Evolutionary conservation across 2,329 filamentous ascomycete species (phyloP).

Genomic region (Coleophoma crateriformis): DNA sequence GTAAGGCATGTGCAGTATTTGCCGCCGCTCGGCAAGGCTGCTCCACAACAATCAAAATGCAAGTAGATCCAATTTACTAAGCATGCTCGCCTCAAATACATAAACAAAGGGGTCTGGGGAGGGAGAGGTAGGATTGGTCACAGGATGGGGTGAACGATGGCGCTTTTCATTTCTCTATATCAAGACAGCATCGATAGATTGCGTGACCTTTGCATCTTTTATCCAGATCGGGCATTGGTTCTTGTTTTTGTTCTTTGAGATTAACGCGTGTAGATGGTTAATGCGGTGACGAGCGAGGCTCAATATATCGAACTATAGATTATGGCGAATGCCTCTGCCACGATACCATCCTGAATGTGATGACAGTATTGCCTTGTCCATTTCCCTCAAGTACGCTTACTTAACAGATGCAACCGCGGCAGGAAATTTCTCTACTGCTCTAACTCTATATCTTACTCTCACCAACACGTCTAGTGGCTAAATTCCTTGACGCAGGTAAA

Average conservation of each 20-base stretch:
- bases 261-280: background rate
- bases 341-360: no score
- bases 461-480: conserved; percentile 15
- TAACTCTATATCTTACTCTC: conserved; percentile 10
- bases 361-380: no score
- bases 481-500: conserved; percentile 58
- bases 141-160: background rate
- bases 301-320: no score
- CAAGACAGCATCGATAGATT: background rate
- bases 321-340: no score
- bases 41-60: no score
- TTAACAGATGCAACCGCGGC: no score
- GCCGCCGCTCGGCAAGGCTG: no score
- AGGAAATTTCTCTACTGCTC: background rate
- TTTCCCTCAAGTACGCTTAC: no score
- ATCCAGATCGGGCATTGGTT: background rate
- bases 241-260: background rate
- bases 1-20: no score
- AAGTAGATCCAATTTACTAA: conserved; percentile 1
- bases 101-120: background rate
- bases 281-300: background rate
- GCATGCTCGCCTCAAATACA: conserved; percentile 3
- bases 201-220: conserved; percentile 11
- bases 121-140: background rate
- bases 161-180: background rate